These are phyloP conservation scores for Alectoria sarmentosa DNA, from an alignment of 495 filamentous ascomycete species.

Conservation along the genomic window DNA sequence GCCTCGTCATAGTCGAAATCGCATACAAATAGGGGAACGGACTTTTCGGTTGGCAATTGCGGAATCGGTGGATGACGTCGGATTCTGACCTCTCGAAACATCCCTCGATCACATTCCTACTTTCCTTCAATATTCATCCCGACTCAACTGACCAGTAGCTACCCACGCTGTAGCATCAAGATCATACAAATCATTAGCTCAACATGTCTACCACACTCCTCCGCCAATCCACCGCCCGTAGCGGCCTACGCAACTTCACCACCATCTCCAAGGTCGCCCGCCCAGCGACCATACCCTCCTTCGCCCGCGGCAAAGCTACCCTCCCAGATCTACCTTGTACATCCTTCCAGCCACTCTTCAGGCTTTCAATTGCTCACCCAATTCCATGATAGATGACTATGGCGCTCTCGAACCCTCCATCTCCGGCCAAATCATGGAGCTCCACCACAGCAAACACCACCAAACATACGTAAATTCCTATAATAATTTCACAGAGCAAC, in stretches of 20 bases:
- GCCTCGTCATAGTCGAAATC: neutral
- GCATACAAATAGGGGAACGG: neutral
- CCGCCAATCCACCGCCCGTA: slow-evolving; percentile 43
- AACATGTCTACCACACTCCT: slow-evolving; percentile 51
- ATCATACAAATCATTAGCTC: neutral
- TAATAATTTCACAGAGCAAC: slow-evolving; percentile 54
- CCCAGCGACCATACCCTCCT: slow-evolving; percentile 63
- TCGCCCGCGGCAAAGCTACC: slow-evolving; percentile 80
- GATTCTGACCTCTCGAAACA: neutral
- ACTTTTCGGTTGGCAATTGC: neutral
- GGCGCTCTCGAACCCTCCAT: slow-evolving; percentile 90
- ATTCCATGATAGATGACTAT: slow-evolving; percentile 59
- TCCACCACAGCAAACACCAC: slow-evolving; percentile 67
- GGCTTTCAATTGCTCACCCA: neutral
- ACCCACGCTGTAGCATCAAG: neutral
- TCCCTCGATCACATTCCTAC: neutral
- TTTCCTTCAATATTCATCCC: neutral
- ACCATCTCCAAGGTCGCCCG: slow-evolving; percentile 46
- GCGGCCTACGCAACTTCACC: slow-evolving; percentile 47
- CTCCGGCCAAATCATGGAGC: slow-evolving; percentile 97
- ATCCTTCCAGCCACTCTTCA: slow-evolving; percentile 23
- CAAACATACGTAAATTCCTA: slow-evolving; percentile 63
- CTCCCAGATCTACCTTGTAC: slow-evolving; percentile 91
- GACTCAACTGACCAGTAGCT: neutral
- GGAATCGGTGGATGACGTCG: slow-evolving; percentile 11